Evolutionary conservation across 345 rosid genomes (phyloP).

Genomic region (Cardamine resedifolia): DNA sequence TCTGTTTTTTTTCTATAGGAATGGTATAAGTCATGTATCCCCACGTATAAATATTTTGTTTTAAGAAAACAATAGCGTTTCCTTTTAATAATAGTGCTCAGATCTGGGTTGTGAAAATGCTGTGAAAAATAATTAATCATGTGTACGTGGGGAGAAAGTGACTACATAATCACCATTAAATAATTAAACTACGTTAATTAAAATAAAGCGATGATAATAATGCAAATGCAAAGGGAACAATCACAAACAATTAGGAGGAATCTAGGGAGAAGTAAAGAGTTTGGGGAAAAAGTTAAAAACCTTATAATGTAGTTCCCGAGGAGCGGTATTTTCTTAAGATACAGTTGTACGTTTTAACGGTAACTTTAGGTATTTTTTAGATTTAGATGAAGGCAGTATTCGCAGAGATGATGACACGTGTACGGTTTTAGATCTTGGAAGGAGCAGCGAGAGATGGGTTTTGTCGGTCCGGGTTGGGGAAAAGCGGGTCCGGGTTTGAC

Average conservation of each 20-base stretch:
- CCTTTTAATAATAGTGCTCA: constrained; percentile 4
- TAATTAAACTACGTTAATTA: too few species aligned
- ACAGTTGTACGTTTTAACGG: constrained; percentile 41
- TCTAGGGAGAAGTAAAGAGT: constrained; percentile 35
- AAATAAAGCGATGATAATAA: neutral
- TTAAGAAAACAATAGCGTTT: neutral
- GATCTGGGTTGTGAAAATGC: constrained; percentile 21
- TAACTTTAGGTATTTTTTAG: constrained; percentile 25
- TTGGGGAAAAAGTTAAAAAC: constrained; percentile 21
- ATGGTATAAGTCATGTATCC: constrained; percentile 12
- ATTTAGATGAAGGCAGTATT: neutral
- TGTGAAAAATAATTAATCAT: neutral
- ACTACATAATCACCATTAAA: constrained; percentile 9
- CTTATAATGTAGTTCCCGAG: constrained; percentile 29
- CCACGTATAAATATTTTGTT: neutral
- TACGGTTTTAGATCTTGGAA: constrained; percentile 23
- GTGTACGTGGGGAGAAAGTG: constrained; percentile 35
- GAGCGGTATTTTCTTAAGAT: constrained; percentile 17
- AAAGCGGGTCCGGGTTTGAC: constrained; percentile 36
- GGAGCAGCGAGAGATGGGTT: constrained; percentile 36
- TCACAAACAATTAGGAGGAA: constrained; percentile 42
- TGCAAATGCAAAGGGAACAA: constrained; percentile 32
- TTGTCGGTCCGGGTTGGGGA: constrained; percentile 35
- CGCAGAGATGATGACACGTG: constrained; percentile 10
- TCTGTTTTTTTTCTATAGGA: constrained; percentile 15